Percentiles rank a stretch among this genome's conserved stretches.
phyloP scores from a whole-genome alignment of 305 asterid species.

The Euphrasia arctica region DNA sequence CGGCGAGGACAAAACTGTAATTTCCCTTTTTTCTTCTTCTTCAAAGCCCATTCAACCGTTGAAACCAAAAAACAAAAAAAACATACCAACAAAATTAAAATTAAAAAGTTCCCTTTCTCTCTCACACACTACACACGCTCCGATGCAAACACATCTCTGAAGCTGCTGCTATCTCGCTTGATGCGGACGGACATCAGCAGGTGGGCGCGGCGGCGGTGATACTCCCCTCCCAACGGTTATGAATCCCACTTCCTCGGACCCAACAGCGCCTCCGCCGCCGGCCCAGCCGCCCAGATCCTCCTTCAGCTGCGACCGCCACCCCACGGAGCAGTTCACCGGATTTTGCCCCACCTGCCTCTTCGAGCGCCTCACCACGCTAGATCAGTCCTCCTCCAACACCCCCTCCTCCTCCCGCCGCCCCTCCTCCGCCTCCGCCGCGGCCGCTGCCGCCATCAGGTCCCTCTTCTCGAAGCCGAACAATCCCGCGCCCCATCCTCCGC shows the following conservation, averaged over 20 bases:
- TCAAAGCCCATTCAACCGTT: conserved; percentile 5
- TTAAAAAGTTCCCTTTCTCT: neutral
- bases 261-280: conserved; percentile 51
- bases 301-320: conserved; percentile 94
- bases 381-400: conserved; percentile 60
- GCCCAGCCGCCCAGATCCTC: conserved; percentile 86
- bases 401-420: conserved; percentile 74
- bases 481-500: conserved; percentile 24
- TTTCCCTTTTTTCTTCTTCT: conserved; percentile 20
- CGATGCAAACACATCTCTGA: conserved; percentile 14
- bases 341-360: conserved; percentile 94
- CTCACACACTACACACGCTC: neutral
- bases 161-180: neutral
- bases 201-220: conserved; percentile 31
- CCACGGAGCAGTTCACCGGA: conserved; percentile 80
- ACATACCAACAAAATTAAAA: neutral
- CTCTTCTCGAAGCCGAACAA: conserved; percentile 33
- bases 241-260: conserved; percentile 67
- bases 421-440: neutral
- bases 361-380: conserved; percentile 87
- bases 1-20: conserved; percentile 1
- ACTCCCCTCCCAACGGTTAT: conserved; percentile 37
- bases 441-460: neutral
- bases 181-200: conserved; percentile 36
- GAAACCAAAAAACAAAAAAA: neutral